Evolutionary conservation across 1,284 basidiomycete genomes (phyloP).

Genomic region (Schizophyllum commune): DNA sequence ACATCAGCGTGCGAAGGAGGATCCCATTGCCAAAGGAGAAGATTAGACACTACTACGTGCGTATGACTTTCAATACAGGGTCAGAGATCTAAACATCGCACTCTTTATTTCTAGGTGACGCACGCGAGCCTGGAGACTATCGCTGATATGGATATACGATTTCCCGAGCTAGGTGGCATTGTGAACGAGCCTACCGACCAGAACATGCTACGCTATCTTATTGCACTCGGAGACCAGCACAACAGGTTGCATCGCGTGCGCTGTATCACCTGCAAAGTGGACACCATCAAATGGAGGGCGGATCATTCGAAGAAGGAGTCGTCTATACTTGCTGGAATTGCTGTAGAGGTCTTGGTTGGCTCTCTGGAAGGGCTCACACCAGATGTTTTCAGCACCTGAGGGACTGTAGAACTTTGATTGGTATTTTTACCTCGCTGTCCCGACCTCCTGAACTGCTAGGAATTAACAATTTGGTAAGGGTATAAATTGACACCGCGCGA

Average conservation of each 20-base stretch:
- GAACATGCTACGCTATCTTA: neutral
- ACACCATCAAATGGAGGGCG: neutral
- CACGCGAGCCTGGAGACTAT: neutral
- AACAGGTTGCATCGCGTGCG: neutral
- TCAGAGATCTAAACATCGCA: neutral
- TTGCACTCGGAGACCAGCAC: neutral
- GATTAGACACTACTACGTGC: neutral
- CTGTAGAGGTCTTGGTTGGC: too few relatives aligned
- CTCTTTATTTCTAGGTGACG: neutral
- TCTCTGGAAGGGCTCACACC: too few relatives aligned
- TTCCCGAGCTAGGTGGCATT: neutral
- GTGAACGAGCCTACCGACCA: neutral
- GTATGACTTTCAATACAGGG: too few relatives aligned
- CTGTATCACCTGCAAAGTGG: neutral
- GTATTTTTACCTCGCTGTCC: too few relatives aligned
- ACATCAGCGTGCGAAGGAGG: neutral
- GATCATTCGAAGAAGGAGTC: neutral
- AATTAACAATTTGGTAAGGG: too few relatives aligned
- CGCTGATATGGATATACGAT: neutral
- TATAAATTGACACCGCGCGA: too few relatives aligned
- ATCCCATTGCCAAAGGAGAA: neutral
- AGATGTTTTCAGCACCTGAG: too few relatives aligned
- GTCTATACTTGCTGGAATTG: neutral
- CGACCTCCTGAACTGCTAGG: too few relatives aligned
- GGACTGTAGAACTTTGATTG: too few relatives aligned